phyloP scores from a whole-genome alignment of 148 eudicot species.

The Camellia lanceoleosa region DNA sequence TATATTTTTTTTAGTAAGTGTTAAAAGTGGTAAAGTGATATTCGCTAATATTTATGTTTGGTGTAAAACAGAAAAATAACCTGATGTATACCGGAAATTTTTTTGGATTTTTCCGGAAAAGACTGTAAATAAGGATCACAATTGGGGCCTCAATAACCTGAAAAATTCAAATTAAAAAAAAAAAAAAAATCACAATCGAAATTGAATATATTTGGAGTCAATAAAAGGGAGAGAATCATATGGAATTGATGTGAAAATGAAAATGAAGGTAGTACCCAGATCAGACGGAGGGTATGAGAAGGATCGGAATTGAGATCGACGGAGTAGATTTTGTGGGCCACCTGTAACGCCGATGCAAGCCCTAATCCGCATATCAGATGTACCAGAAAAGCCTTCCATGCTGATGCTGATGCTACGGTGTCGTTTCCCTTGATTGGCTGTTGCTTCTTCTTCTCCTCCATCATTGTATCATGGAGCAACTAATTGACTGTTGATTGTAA shows the following conservation, averaged over 20 bases:
- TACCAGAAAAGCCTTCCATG: constrained; percentile 33
- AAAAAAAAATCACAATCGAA: neutral
- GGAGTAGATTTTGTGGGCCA: constrained; percentile 36
- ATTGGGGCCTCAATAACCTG: constrained; percentile 60
- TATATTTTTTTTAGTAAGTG: too few relatives aligned
- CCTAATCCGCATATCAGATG: constrained; percentile 57
- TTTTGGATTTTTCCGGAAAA: constrained; percentile 44
- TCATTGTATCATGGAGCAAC: neutral
- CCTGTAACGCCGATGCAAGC: constrained; percentile 45
- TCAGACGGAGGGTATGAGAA: constrained; percentile 41
- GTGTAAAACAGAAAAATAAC: neutral
- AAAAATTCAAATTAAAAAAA: constrained; percentile 4
- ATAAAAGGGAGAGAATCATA: neutral
- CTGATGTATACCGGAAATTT: constrained; percentile 56
- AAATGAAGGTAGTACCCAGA: constrained; percentile 42
- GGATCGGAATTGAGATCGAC: constrained; percentile 48
- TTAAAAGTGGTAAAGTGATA: too few relatives aligned
- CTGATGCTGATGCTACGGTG: constrained; percentile 17
- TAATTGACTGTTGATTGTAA: too few relatives aligned
- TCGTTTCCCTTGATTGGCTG: too few relatives aligned
- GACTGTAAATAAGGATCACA: constrained; percentile 50
- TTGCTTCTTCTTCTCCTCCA: neutral
- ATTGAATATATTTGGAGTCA: neutral
- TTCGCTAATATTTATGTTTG: too few relatives aligned
- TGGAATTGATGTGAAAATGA: neutral